Evolutionary conservation across 2,329 filamentous ascomycete species (phyloP), one percentile per base, ranked within the genome.

Genomic region (Arthroderma sp.): DNA sequence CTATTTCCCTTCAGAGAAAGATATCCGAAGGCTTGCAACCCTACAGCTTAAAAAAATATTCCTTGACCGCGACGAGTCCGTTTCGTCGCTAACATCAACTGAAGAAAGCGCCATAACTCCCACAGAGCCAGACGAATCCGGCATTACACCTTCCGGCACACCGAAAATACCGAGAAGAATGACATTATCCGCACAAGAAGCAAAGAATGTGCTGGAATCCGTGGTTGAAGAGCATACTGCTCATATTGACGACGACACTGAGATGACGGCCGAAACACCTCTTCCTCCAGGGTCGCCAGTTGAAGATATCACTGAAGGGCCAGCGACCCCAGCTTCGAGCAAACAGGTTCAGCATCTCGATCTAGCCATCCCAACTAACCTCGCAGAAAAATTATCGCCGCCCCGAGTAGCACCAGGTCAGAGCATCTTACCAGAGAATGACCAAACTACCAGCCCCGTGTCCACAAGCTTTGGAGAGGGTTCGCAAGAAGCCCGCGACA

Each of bases 31-130:
- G 56, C 70, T 98, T 49, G 94, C 91, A 8, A 86, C 89, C 47
- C 74, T 95, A 50, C 93, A 98, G 59, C 70, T 98, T 46, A 89
- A 85, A 60, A 94, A 93, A 61, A 85, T 98, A 61, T 98, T 98
- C 58, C 78, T 89, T 5, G 88, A 96, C 60, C 83, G 71, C 47
- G 74, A 87, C 54, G 86, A 88, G 51, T 87, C 86, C 2, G 82
- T 83, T 48, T 81, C 86, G 47, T 83, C 84, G 1, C 67, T 88
- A 10, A 72, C 73, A 4, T 78, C 82, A 5, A 77, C 76, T 8
- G 86, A 93, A 41, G 78, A 83, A 36, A 70, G 71, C 5, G 79
- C 82, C 22, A 66, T 69, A 1, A 66, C 65, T 10, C 64, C 69
- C 4, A 56, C 64, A 1, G 61, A 64, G 31, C 66, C 64, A 38